A percentile compares a stretch with the other conserved stretches of the same genome.
phyloP scores from a whole-genome alignment of 345 rosid species.

The Citrus australasica region DNA sequence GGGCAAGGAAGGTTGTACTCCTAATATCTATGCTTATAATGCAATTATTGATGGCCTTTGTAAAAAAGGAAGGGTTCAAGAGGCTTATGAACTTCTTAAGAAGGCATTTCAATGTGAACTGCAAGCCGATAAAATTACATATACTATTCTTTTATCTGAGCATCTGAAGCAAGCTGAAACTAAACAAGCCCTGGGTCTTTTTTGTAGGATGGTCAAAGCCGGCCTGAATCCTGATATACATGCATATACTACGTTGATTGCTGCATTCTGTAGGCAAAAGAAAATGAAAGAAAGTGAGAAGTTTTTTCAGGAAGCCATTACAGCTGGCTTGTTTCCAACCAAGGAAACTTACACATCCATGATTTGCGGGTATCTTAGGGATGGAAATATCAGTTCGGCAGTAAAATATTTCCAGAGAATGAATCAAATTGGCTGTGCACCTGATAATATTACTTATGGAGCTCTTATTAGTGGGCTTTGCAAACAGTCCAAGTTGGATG shows the following conservation, averaged over 20 bases:
- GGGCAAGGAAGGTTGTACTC: slow-evolving; percentile 54
- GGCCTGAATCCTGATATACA: slow-evolving; percentile 65
- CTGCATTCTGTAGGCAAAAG: slow-evolving; percentile 66
- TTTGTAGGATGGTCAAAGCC: slow-evolving; percentile 60
- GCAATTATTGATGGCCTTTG: slow-evolving; percentile 54
- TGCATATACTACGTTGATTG: slow-evolving; percentile 59
- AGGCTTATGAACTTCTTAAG: slow-evolving; percentile 60
- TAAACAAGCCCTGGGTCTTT: slow-evolving; percentile 49
- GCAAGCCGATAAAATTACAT: slow-evolving; percentile 71
- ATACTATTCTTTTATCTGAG: slow-evolving; percentile 78
- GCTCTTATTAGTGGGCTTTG: slow-evolving; percentile 84
- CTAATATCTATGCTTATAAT: slow-evolving; percentile 68
- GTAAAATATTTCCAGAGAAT: slow-evolving; percentile 53
- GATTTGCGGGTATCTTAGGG: slow-evolving; percentile 70
- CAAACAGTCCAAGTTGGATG: slow-evolving; percentile 69
- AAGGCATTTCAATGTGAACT: slow-evolving; percentile 45
- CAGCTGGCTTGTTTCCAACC: slow-evolving; percentile 61
- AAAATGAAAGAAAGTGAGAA: slow-evolving; percentile 65
- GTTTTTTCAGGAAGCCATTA: slow-evolving; percentile 46
- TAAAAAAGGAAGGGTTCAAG: slow-evolving; percentile 58
- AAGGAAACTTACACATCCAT: slow-evolving; percentile 89
- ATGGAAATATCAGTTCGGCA: slow-evolving; percentile 46
- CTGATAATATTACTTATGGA: slow-evolving; percentile 76
- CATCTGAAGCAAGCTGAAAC: slow-evolving; percentile 53
- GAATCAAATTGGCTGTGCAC: slow-evolving; percentile 53